Base-by-base conservation (phyloP, 257 asterid species). In the Jaltomata sinuosa region DNA sequence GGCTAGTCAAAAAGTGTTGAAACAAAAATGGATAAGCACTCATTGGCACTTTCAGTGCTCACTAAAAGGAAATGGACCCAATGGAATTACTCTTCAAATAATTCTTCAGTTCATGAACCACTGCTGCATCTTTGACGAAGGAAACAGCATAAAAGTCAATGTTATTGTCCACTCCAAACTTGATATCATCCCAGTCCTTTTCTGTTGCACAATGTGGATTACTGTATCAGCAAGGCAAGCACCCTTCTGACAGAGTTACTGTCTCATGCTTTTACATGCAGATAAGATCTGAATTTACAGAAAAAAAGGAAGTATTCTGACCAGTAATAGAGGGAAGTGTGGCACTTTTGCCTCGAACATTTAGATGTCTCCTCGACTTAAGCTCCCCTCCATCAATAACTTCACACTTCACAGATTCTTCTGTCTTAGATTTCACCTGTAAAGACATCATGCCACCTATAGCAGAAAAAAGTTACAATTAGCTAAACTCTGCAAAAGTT, bases 371-470 rank as follows among this genome's bases (percentile, higher is more conserved):
- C 77, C 99, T 94, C 67, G 99, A 96, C 93, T 96, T 94, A 74
- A 96, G 97, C 89, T 96, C 99, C 80, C 99, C 99, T 50, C 99
- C 99, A 87, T 96, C 99, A 79, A 96, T 86, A 83, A 96, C 99
- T 91, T 94, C 97, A 90, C 99, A 96, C 86, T 88, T 93, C 87
- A 96, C 99, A 5, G 95, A 92, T 74, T 92, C 97, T 84, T 87
- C 91, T 31, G 92, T 94, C 92, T 94, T 96, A 67, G 95, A 96
- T 85, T 89, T 96, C 80, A 93, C 99, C 34, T 85, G 29, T 15
- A 96, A 88, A 84, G 98, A 94, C 98, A 96, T 96, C 99, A 96
- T 96, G 76, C 99, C 99, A 90, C 98, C 99, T 96, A 89, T 45
- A 90, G 83, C 49, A 47, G 72, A 83, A 87, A 29, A 8, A 84